Evolutionary conservation across 129 eudicot species (phyloP).

Genomic region (Flaveria bidentis): DNA sequence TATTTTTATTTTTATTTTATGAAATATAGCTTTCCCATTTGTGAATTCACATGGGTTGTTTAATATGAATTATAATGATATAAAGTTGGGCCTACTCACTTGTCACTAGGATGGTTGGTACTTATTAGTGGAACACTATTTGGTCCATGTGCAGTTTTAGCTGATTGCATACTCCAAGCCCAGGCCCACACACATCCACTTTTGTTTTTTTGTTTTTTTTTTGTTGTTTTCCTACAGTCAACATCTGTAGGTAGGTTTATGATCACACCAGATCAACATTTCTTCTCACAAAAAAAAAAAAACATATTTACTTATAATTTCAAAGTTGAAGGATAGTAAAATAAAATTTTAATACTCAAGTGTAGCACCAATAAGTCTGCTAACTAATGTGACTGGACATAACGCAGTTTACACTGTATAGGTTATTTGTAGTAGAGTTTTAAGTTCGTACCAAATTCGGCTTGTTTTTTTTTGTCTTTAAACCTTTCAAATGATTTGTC

Average conservation of each 20-base stretch:
- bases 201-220: background rate
- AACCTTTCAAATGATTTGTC: too few relatives aligned
- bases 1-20: too few relatives aligned
- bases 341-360: too few relatives aligned
- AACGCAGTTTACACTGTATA: background rate
- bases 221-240: constrained; percentile 24
- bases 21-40: background rate
- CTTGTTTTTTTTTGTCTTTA: too few relatives aligned
- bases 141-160: constrained; percentile 38
- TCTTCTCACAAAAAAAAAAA: too few relatives aligned
- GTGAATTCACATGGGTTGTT: constrained; percentile 26
- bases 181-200: constrained; percentile 19
- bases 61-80: background rate
- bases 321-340: too few relatives aligned
- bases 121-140: constrained; percentile 6
- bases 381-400: too few relatives aligned
- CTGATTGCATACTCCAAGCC: constrained; percentile 26
- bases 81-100: constrained; percentile 23
- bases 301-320: too few relatives aligned
- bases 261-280: background rate
- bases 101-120: background rate
- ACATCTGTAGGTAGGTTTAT: constrained; percentile 8
- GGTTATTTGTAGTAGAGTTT: too few relatives aligned
- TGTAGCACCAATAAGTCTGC: too few relatives aligned
- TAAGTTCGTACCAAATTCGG: too few relatives aligned